Base-by-base conservation (phyloP, 352 stramenopile species). In the Globisporangium acanthophoron region DNA sequence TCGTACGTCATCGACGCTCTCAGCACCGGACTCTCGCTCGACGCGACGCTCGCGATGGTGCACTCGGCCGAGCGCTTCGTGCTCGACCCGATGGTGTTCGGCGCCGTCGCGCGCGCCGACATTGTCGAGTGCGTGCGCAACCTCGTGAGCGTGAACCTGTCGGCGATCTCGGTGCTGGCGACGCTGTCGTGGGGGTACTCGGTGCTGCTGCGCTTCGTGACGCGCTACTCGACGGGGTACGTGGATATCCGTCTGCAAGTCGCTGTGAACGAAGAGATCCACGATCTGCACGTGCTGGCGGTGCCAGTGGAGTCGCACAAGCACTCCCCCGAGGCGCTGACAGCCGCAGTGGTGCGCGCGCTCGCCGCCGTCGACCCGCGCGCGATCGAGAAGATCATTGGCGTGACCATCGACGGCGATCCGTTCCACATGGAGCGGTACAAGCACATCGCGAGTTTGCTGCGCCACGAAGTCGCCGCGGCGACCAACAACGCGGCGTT, bases 241-340 rank as follows among this genome's bases (percentile, higher is more conserved):
- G 47, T 83, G 8, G 71, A 83, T 39, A 45, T 83, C 12, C 68
- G 73, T 5, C 13, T 80, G 13, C 71, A 78, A 13, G 40, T 80
- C 4, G 63, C 66, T 2, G 66, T 74, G 29, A 60, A 80, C 53
- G 71, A 83, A 51, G 71, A 80, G 11, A 41, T 79, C 49, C 63
- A 80, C n/a, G 71, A 83, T 27, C 40, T 83, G n/a, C 73, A 83
- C 41, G 40, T 83, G 33, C 44, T 83, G 1, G 65, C 73, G 3
- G 35, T 83, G 5, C 62, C 73, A 2, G 33, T 83, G 2, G 70
- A 78, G 9, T 55, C 58, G 5, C 53, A 64, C n/a, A 69, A 69
- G 21, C 73, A 78, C 54, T 67, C 54, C 4, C 56, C 65, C 9
- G 70, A 77, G n/a, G 43, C 66, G 5, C 41, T 83, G 3, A 50